phyloP scores from a whole-genome alignment of 768 basidiomycete genomes.

The Phlebiopsis gigantea region DNA sequence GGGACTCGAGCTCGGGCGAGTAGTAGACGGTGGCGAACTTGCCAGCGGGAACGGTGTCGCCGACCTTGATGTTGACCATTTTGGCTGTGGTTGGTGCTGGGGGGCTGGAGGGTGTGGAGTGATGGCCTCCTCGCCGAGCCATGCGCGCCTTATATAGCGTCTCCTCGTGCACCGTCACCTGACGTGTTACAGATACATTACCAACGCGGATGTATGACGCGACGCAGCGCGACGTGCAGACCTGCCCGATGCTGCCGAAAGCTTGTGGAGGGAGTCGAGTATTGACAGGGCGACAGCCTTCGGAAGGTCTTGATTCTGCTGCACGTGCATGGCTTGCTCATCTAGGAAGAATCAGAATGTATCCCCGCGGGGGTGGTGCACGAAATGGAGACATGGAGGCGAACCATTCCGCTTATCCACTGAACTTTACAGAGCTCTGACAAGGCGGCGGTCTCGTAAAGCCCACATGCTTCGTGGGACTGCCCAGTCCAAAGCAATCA shows the following conservation, averaged over 20 bases:
- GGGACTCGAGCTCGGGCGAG: constrained; percentile 55
- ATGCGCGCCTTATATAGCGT: background rate
- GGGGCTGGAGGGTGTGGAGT: background rate
- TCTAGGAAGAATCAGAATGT: no score
- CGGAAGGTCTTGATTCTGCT: background rate
- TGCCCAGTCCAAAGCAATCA: background rate
- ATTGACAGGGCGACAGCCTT: background rate
- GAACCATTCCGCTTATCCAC: background rate
- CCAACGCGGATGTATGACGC: background rate
- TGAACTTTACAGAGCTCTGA: background rate
- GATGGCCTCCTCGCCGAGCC: background rate
- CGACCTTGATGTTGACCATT: constrained; percentile 40
- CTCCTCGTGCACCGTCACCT: background rate
- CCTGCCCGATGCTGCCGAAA: background rate
- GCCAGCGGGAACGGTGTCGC: constrained; percentile 43
- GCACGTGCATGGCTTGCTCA: background rate
- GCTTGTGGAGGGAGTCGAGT: background rate
- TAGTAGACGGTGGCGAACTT: constrained; percentile 56
- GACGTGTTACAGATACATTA: background rate
- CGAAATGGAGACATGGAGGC: background rate
- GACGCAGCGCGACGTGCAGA: background rate
- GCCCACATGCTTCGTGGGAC: background rate
- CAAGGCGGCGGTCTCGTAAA: background rate
- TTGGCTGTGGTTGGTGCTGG: constrained; percentile 5
- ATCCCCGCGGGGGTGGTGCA: background rate